Evolutionary conservation across 768 basidiomycete species (phyloP).

Genomic region (Pleurotus cornucopiae): DNA sequence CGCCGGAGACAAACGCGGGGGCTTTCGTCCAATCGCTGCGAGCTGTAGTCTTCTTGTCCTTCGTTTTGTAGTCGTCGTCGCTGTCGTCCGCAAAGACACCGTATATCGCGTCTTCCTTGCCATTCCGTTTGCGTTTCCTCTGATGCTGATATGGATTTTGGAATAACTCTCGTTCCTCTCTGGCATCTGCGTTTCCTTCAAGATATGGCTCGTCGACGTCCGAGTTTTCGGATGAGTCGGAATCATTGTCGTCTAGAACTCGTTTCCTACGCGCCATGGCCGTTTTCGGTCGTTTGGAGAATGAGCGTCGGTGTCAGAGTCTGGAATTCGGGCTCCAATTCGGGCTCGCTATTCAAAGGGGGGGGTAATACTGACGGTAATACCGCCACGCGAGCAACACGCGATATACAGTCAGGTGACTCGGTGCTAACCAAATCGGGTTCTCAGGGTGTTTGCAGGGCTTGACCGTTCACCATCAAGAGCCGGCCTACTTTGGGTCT

Average conservation of each 20-base stretch:
- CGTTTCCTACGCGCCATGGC: conserved; percentile 76
- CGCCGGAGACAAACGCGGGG: conserved; percentile 68
- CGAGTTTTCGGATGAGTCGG: conserved; percentile 61
- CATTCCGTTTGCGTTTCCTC: conserved; percentile 51
- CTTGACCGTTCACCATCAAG: too few species aligned
- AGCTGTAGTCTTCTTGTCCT: conserved; percentile 23
- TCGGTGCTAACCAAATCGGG: too few species aligned
- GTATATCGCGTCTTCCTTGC: conserved; percentile 71
- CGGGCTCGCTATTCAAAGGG: too few species aligned
- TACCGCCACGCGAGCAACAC: too few species aligned
- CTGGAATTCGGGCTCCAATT: too few species aligned
- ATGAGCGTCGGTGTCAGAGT: background rate
- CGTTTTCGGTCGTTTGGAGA: background rate
- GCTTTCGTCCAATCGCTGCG: conserved; percentile 71
- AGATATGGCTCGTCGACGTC: conserved; percentile 42
- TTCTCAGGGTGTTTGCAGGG: too few species aligned
- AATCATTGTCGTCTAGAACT: conserved; percentile 68
- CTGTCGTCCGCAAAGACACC: conserved; percentile 73
- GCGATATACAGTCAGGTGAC: too few species aligned
- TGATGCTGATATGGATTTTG: conserved; percentile 74
- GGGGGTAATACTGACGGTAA: too few species aligned
- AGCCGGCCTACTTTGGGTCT: too few species aligned
- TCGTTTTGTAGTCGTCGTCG: conserved; percentile 48
- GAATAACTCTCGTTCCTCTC: conserved; percentile 74
- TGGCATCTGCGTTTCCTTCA: conserved; percentile 55